Evolutionary conservation across 1,284 basidiomycete species (phyloP).

Genomic region (Leucoagaricus sp.): DNA sequence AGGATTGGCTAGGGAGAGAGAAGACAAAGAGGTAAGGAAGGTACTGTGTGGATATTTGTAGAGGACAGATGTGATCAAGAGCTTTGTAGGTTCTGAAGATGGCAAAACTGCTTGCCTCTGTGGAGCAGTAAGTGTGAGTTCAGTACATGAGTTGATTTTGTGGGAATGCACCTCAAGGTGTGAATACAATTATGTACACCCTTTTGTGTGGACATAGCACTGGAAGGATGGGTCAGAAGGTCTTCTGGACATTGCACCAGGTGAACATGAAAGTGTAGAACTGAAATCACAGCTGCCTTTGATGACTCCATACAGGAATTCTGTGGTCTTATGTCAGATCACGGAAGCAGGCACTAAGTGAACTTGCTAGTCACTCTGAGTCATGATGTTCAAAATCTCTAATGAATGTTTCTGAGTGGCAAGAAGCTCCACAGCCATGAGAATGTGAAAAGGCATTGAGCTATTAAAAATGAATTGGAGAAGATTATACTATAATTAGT

Average conservation of each 20-base stretch:
- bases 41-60: constrained; percentile 33
- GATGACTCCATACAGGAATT: background rate
- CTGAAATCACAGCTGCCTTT: background rate
- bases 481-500: background rate
- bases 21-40: constrained; percentile 43
- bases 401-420: too few relatives aligned
- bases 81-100: constrained; percentile 51
- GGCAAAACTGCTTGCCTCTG: constrained; percentile 73
- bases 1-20: constrained; percentile 28
- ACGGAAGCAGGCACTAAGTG: background rate
- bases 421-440: too few relatives aligned
- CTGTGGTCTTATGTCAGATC: too few relatives aligned
- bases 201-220: constrained; percentile 22
- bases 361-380: too few relatives aligned
- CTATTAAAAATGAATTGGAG: background rate
- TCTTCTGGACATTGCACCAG: background rate
- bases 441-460: background rate
- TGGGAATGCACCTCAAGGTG: constrained; percentile 41
- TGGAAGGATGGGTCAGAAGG: constrained; percentile 2
- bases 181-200: constrained; percentile 52
- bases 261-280: background rate
- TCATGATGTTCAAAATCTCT: too few relatives aligned
- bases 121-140: too few relatives aligned
- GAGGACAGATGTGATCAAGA: constrained; percentile 38
- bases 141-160: too few relatives aligned